Base-by-base conservation (phyloP, 306 rosid species). In the Cicer pinnatifidum region DNA sequence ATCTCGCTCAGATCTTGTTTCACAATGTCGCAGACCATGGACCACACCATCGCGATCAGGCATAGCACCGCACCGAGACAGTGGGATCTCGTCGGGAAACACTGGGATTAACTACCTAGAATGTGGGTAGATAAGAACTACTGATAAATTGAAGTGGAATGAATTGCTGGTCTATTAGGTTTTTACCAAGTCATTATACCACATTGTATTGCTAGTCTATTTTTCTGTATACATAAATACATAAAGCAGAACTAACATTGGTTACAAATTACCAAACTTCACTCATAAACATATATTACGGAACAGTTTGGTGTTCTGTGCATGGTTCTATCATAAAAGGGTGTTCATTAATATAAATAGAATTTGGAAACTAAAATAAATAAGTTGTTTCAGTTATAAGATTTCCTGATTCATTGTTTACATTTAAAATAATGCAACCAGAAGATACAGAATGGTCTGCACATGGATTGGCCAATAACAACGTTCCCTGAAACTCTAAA, bases 401-500 rank as follows among this genome's bases (percentile, higher is more conserved):
- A 12, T 50, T 13, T 50, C 9, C 3, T 13, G 13, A 13, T 13
- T n/a, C 19, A 50, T n/a, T 50, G 19, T n/a, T n/a, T 50, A 3
- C 0, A 50, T 50, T 13, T 50, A 50, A 16, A 38, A 28, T 44
- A 38, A 37, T 17, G 23, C 71, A 47, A 47, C 50, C 37, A 16
- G 9, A 60, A 60, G 67, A 60, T 6, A 8, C n/a, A 6, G 67
- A 35, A 60, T n/a, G 43, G 59, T 28, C 8, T 57, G 3, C 41
- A 57, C 16, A 11, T 23, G 41, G 40, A 11, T 57, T 57, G 15
- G 15, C 40, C 40, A 58, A 10, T 13, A 6, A 13, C 20, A 38
- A 39, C 1, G 69, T 62, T 15, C 52, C 61, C 38, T 43, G 45
- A 51, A 69, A 59, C 64, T 48, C 63, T 6, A 58, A 58, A 12